Evolutionary conservation across 2,329 filamentous ascomycete species (phyloP).

Genomic region (Chaetomiaceae sp.): DNA sequence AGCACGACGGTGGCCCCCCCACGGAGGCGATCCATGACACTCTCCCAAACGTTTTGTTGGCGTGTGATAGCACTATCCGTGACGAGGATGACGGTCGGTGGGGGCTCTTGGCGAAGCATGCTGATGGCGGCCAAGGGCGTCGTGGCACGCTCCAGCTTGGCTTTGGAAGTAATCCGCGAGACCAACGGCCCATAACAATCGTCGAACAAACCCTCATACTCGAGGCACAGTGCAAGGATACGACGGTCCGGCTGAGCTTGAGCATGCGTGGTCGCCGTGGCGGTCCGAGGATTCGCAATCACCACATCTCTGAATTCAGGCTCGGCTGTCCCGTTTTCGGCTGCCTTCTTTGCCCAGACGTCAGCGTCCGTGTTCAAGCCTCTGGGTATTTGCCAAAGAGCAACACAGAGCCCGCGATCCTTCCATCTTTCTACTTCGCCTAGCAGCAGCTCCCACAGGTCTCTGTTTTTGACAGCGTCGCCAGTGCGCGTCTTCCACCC

Average conservation of each 20-base stretch:
- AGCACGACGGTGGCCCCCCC: slow-evolving; percentile 23
- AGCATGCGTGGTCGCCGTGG: too few relatives aligned
- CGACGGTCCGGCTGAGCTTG: neutral
- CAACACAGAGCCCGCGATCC: neutral
- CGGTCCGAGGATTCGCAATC: too few relatives aligned
- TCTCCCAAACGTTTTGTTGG: slow-evolving; percentile 15
- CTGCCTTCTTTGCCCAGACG: neutral
- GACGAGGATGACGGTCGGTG: slow-evolving; percentile 23
- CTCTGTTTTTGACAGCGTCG: slow-evolving; percentile 42
- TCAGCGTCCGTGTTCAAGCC: neutral
- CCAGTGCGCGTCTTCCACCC: slow-evolving; percentile 28
- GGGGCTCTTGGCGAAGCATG: slow-evolving; percentile 10
- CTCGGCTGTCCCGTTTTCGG: neutral
- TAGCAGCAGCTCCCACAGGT: slow-evolving; percentile 48
- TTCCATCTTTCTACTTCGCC: slow-evolving; percentile 5
- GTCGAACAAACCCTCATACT: slow-evolving; percentile 7
- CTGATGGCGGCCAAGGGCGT: slow-evolving; percentile 15
- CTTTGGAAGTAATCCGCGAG: slow-evolving; percentile 7
- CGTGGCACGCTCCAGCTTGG: slow-evolving; percentile 15
- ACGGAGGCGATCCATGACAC: slow-evolving; percentile 20
- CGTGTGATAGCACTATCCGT: slow-evolving; percentile 20
- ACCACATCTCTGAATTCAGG: neutral
- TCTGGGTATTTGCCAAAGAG: slow-evolving; percentile 2
- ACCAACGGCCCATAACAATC: neutral
- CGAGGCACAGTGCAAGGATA: slow-evolving; percentile 12